Percentiles rank a stretch among this genome's conserved stretches.
These are phyloP conservation scores for Leptographium wingfieldii DNA, from an alignment of 2,329 filamentous ascomycete genomes.

Conservation along the genomic window DNA sequence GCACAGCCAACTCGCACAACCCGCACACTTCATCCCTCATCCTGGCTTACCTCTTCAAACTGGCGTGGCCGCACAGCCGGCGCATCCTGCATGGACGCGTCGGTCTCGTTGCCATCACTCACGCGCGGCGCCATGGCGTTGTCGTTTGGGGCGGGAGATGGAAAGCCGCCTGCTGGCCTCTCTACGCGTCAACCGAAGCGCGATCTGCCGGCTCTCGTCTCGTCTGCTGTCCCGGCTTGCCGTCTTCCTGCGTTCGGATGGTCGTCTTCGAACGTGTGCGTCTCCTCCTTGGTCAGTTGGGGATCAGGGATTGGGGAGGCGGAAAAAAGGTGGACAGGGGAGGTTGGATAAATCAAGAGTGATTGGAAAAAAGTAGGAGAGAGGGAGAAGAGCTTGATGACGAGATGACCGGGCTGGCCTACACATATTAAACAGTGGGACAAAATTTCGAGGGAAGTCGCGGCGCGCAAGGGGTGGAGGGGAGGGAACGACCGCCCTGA, in stretches of 20 bases:
- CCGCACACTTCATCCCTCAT: background rate
- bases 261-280: too few relatives aligned
- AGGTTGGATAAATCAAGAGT: too few relatives aligned
- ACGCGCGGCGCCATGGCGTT: conserved; percentile 1
- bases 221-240: background rate
- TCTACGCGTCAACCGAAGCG: background rate
- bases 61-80: conserved; percentile 29
- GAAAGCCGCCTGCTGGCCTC: too few relatives aligned
- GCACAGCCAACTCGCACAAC: background rate
- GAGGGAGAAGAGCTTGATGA: background rate
- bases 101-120: conserved; percentile 39
- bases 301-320: too few relatives aligned
- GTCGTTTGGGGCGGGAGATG: background rate
- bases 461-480: background rate
- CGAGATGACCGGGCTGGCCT: background rate
- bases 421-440: background rate
- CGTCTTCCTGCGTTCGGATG: too few relatives aligned
- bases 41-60: conserved; percentile 21
- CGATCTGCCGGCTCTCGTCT: background rate
- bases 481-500: too few relatives aligned
- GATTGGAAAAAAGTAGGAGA: background rate
- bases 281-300: background rate
- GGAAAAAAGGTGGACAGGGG: too few relatives aligned
- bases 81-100: conserved; percentile 52
- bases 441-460: conserved; percentile 2